A percentile compares a stretch with the other conserved stretches of the same genome.
phyloP scores from a whole-genome alignment of 345 rosid genomes.

The Salix purpurea region DNA sequence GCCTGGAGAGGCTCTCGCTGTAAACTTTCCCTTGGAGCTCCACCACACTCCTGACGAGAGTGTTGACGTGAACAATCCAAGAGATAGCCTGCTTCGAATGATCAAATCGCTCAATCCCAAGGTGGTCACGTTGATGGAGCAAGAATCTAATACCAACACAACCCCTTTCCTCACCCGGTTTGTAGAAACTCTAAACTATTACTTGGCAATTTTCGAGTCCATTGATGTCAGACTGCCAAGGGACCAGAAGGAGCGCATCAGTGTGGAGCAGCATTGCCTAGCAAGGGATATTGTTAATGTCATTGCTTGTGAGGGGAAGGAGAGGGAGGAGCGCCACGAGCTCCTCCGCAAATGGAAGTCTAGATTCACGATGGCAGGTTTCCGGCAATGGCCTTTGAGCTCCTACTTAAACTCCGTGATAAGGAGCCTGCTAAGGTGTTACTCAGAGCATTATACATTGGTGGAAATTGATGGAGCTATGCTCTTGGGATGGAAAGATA shows the following conservation, averaged over 20 bases:
- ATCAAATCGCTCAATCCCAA: constrained; percentile 62
- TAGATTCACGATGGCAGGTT: constrained; percentile 71
- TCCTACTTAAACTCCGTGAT: constrained; percentile 53
- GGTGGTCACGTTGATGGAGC: constrained; percentile 62
- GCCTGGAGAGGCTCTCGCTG: constrained; percentile 61
- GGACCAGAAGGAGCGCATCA: constrained; percentile 44
- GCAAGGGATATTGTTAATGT: constrained; percentile 66
- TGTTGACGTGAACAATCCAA: constrained; percentile 58
- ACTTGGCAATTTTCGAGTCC: constrained; percentile 67
- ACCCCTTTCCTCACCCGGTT: constrained; percentile 62
- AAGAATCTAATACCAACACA: constrained; percentile 76
- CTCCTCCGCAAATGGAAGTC: constrained; percentile 71
- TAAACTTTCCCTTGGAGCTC: constrained; percentile 66
- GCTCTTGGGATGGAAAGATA: constrained; percentile 64
- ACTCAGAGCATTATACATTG: constrained; percentile 49
- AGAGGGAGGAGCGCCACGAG: constrained; percentile 69
- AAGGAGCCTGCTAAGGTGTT: constrained; percentile 38
- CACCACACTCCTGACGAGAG: constrained; percentile 75
- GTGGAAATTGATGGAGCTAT: constrained; percentile 64
- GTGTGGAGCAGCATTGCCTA: constrained; percentile 60
- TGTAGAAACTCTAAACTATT: constrained; percentile 53
- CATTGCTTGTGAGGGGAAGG: constrained; percentile 65
- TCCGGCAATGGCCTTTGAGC: constrained; percentile 49
- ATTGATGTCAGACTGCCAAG: constrained; percentile 51
- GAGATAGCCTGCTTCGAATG: constrained; percentile 67